Conservation (phyloP, 1,139 yeast genomes). For the Petasospora fabianii region DNA sequence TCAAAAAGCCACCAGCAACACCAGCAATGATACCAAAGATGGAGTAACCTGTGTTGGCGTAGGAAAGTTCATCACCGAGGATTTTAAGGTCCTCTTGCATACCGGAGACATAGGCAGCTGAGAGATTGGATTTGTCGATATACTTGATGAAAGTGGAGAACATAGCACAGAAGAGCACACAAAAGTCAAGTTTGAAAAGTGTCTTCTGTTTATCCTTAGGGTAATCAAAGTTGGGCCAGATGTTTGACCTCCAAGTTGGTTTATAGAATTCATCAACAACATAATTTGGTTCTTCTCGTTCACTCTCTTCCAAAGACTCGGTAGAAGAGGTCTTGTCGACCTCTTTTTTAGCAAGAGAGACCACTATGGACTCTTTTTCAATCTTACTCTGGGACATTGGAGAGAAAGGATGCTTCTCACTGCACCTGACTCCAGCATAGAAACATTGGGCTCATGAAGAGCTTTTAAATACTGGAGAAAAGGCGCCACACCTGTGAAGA, state of each 20-base stretch:
- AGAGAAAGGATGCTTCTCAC: too few relatives aligned
- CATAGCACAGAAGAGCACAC: slow-evolving; percentile 50
- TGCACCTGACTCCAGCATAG: too few relatives aligned
- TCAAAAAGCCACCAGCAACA: slow-evolving; percentile 48
- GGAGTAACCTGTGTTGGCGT: slow-evolving; percentile 52
- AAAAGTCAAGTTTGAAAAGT: slow-evolving; percentile 49
- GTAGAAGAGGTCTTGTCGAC: too few relatives aligned
- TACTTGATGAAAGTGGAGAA: slow-evolving; percentile 53
- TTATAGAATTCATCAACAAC: slow-evolving; percentile 8
- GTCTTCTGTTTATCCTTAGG: slow-evolving; percentile 37
- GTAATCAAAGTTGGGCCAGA: slow-evolving; percentile 13
- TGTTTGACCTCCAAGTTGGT: slow-evolving; percentile 11
- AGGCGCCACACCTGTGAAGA: too few relatives aligned
- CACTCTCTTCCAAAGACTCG: too few relatives aligned
- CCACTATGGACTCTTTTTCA: too few relatives aligned
- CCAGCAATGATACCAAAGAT: slow-evolving; percentile 56
- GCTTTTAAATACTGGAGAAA: too few relatives aligned
- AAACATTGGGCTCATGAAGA: too few relatives aligned
- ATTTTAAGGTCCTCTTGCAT: slow-evolving; percentile 51
- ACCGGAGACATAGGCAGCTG: slow-evolving; percentile 59
- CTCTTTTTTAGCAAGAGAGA: too few relatives aligned
- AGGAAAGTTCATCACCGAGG: slow-evolving; percentile 46
- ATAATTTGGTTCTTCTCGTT: too few relatives aligned
- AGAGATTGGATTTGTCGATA: slow-evolving; percentile 45
- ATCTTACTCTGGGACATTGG: too few relatives aligned